Evolutionary conservation across 768 basidiomycete genomes (phyloP).

Genomic region (Tremella fuciformis): DNA sequence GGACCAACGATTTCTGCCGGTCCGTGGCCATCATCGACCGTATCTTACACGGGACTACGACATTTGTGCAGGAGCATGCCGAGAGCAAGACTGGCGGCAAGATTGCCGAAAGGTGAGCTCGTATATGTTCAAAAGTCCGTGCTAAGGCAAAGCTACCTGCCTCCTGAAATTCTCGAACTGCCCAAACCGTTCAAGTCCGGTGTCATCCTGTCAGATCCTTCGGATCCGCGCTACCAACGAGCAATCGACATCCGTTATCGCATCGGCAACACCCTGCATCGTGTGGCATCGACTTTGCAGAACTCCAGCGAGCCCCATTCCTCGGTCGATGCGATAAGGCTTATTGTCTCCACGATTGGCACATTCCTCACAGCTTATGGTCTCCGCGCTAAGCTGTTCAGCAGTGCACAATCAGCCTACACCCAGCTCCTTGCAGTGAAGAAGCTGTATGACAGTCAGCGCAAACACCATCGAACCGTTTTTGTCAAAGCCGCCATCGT

Average conservation of each 20-base stretch:
- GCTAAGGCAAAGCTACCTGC: conserved; percentile 24
- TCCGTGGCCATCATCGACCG: conserved; percentile 70
- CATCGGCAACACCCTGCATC: conserved; percentile 68
- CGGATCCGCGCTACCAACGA: conserved; percentile 66
- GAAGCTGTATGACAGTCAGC: conserved; percentile 40
- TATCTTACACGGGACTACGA: conserved; percentile 65
- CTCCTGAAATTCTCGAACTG: conserved; percentile 70
- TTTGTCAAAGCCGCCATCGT: conserved; percentile 38
- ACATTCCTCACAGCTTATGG: conserved; percentile 47
- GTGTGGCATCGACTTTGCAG: conserved; percentile 65
- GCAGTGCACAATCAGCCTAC: conserved; percentile 34
- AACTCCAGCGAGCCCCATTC: conserved; percentile 62
- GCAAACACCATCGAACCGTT: conserved; percentile 40
- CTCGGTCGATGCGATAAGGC: conserved; percentile 65
- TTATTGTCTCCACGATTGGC: conserved; percentile 45
- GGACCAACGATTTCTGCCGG: conserved; percentile 86
- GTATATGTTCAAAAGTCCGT: background rate
- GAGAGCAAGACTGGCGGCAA: conserved; percentile 58
- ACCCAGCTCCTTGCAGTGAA: conserved; percentile 31
- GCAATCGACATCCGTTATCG: conserved; percentile 60
- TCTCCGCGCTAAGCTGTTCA: conserved; percentile 43
- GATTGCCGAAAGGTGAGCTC: conserved; percentile 48
- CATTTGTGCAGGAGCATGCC: conserved; percentile 38
- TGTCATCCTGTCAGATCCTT: conserved; percentile 66
- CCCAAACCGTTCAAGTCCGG: conserved; percentile 64